phyloP scores from a whole-genome alignment of 805 yeast genomes.

The Candida silvatica region DNA sequence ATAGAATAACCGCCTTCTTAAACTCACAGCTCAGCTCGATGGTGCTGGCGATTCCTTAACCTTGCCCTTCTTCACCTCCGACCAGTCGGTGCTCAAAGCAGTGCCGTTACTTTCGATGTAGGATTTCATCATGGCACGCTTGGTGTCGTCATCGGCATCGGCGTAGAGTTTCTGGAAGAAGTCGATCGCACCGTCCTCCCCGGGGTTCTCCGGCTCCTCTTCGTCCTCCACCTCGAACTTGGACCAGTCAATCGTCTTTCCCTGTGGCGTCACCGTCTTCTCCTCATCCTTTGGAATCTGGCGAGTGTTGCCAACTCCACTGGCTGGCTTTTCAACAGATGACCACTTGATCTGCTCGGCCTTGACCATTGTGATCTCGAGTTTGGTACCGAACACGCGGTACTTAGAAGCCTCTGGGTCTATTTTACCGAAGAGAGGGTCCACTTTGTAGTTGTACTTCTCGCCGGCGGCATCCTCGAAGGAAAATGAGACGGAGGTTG shows the following conservation, averaged over 20 bases:
- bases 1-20: background rate
- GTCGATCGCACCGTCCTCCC: slow-evolving; percentile 41
- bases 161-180: slow-evolving; percentile 72
- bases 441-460: slow-evolving; percentile 43
- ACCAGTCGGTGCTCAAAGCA: slow-evolving; percentile 89
- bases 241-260: slow-evolving; percentile 64
- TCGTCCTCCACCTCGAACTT: slow-evolving; percentile 28
- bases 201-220: slow-evolving; percentile 32
- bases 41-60: slow-evolving; percentile 73
- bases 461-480: slow-evolving; percentile 43
- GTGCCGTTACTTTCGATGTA: slow-evolving; percentile 93
- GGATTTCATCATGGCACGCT: slow-evolving; percentile 95
- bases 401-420: slow-evolving; percentile 34
- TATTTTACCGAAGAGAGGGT: slow-evolving; percentile 45
- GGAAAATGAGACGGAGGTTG: slow-evolving; percentile 29
- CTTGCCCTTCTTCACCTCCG: slow-evolving; percentile 58
- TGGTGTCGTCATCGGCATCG: slow-evolving; percentile 80
- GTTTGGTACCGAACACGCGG: slow-evolving; percentile 58
- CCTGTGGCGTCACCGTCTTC: slow-evolving; percentile 46
- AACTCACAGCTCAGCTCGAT: too few relatives aligned
- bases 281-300: background rate
- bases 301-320: slow-evolving; percentile 1
- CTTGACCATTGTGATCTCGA: slow-evolving; percentile 36
- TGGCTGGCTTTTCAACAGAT: slow-evolving; percentile 1
- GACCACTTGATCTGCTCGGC: slow-evolving; percentile 2